Evolutionary conservation across 495 filamentous ascomycete genomes (phyloP), one percentile per base, ranked within the genome.

Genomic region (Aspergillus kassunensis): DNA sequence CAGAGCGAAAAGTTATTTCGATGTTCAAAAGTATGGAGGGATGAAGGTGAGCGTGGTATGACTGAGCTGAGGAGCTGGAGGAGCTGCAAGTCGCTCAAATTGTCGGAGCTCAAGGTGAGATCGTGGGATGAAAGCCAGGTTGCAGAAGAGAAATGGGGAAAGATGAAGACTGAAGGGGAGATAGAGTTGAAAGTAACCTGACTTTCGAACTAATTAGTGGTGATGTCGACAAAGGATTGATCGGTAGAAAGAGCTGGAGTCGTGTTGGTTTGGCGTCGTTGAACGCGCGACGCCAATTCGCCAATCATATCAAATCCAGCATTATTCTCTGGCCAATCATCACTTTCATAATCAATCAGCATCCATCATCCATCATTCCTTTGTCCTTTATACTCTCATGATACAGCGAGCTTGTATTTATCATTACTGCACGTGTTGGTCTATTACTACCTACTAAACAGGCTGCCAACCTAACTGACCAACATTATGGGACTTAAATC

Each of bases 211-310:
- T 24, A 43, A 9, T 9, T 4, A 50, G 49, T 43, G 31, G 43
- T 46, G 51, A 53, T 46, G 51, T 53, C 42, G 51, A 46, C 40
- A 39, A 15, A 37, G 15, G 41, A 30, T 29, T 23, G 19, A 24
- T 43, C 30, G n/a, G 24, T 27, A 4, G 24, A 27, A 27, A 9
- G 9, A 27, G 24, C 24, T 27, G 4, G 9, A 33, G 20, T 53
- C 51, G 43, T 53, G 51, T 53, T 25, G 47, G 8, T 53, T 53
- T 43, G 51, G 51, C 42, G 51, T 46, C 42, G 33, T 49, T 34
- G 42, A 53, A 53, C 51, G 51, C 51, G 42, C 51, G 42, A 36
- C 18, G 49, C 16, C 40, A 29, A 45, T 44, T 44, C 24, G 40
- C 49, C 49, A 51, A 51, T 51, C 19, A 44, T 21, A 7, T 18